Conservation (phyloP, 2,329 filamentous ascomycete genomes). For the Epichloe glyceriae region DNA sequence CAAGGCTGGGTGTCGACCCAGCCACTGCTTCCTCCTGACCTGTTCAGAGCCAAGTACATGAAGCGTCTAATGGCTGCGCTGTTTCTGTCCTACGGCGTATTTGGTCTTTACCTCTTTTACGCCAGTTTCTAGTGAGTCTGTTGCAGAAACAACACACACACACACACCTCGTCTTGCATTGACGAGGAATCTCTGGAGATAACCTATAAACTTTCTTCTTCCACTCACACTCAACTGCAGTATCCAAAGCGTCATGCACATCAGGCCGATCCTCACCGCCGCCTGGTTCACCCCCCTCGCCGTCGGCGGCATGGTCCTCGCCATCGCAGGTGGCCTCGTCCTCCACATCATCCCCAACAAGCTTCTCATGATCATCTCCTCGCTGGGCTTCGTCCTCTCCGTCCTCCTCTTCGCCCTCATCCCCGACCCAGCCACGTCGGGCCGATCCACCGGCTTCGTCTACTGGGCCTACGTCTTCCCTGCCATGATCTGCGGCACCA, state of each 20-base stretch:
- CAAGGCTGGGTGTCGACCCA: conserved; percentile 57
- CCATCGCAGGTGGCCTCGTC: conserved; percentile 49
- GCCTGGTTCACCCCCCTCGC: conserved; percentile 59
- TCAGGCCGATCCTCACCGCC: conserved; percentile 48
- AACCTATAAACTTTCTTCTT: not conserved
- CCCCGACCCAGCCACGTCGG: conserved; percentile 30
- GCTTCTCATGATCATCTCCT: conserved; percentile 48
- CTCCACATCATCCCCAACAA: conserved; percentile 53
- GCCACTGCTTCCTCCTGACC: conserved; percentile 55
- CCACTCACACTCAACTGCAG: conserved; percentile 20
- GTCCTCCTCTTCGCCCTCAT: conserved; percentile 52
- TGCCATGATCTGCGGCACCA: conserved; percentile 52
- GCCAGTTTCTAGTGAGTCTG: conserved; percentile 49
- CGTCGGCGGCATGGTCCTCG: conserved; percentile 53
- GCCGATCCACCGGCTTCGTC: conserved; percentile 15
- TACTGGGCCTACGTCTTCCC: conserved; percentile 70
- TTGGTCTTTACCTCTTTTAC: conserved; percentile 59
- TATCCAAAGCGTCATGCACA: conserved; percentile 46
- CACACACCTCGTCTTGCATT: not conserved
- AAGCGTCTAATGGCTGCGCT: conserved; percentile 45
- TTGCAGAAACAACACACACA: not conserved
- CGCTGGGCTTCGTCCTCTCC: conserved; percentile 42
- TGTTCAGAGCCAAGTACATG: conserved; percentile 61
- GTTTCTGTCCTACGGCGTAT: conserved; percentile 54
- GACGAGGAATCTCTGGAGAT: not conserved